Conservation (phyloP, 2,329 filamentous ascomycete genomes). For the Clonostachys solani region DNA sequence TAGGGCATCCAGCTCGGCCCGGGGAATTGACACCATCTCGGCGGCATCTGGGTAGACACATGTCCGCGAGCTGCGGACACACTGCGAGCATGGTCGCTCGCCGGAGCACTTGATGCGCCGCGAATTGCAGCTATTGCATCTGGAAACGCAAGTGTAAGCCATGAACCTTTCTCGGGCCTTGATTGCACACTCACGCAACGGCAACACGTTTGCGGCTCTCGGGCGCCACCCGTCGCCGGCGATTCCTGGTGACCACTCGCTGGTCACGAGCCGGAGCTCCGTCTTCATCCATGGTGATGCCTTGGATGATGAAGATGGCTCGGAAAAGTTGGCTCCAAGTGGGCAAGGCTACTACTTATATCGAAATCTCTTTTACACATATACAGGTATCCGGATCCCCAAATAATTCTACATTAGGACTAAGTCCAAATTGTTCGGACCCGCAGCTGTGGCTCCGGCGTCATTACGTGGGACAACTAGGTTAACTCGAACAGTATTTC, state of each 20-base stretch:
- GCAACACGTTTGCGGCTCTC: constrained; percentile 43
- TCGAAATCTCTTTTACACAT: no score
- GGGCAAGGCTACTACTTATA: no score
- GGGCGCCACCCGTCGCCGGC: constrained; percentile 39
- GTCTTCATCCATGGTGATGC: no score
- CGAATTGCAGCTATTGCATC: constrained; percentile 49
- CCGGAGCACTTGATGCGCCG: constrained; percentile 49
- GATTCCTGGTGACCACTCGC: constrained; percentile 5
- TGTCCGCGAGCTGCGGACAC: constrained; percentile 32
- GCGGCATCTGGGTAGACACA: constrained; percentile 42
- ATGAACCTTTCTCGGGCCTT: background rate
- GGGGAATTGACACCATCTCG: constrained; percentile 38
- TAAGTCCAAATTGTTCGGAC: no score
- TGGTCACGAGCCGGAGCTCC: no score
- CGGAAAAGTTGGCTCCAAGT: no score
- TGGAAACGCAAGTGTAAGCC: constrained; percentile 10
- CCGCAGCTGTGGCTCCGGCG: no score
- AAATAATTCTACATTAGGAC: no score
- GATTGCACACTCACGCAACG: constrained; percentile 35
- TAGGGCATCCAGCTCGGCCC: constrained; percentile 34
- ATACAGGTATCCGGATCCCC: no score
- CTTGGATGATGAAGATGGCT: no score
- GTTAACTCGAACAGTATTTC: no score
- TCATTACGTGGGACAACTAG: no score
- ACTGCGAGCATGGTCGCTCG: constrained; percentile 41